Evolutionary conservation across 2,329 filamentous ascomycete species (phyloP), one percentile per base, ranked within the genome.

Genomic region (Clonostachys rosea): DNA sequence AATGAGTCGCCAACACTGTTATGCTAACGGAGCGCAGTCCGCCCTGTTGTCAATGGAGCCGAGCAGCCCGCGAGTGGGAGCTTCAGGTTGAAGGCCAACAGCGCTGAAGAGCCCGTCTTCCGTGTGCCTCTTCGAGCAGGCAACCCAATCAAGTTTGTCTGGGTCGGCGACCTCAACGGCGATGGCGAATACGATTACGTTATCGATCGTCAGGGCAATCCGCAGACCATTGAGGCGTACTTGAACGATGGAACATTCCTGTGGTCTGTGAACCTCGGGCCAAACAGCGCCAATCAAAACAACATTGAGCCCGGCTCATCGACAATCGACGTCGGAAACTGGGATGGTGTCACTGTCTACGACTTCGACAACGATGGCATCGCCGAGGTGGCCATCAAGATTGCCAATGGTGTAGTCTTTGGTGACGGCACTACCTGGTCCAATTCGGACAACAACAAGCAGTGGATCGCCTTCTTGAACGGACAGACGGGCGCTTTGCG

Each of bases 121-220:
- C 54, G 56, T 3, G 43, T 58, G 5, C 56, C 56, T 4, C 45
- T 58, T n/a, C 46, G 46, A 2, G 34, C 44, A 2, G 51, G 53
- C 1, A 54, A 52, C 1, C 45, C 52, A 7, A 53, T 58, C 43
- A 56, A 56, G 35, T 58, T 56, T n/a, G 42, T 54, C 24, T 58
- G 54, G 56, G 56, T 58, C 16, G 56, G 56, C 13, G 54, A 58
- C 34, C 50, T 58, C 5, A 48, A 56, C 6, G 52, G 54, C 24
- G 54, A 58, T 10, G 53, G 54, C 2, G 52, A 58, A 13, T 58
- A 49, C 40, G 53, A 56, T 30, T 58, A 49, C 37, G 50, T 56
- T n/a, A 17, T 58, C 6, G 54, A 56, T 37, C 47, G 53, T 11
- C 53, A 58, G 14, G 53, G 14, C 13, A 14, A 14, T 5, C 36